These are phyloP conservation scores for Fusarium tricinctum DNA, from an alignment of 2,329 filamentous ascomycete genomes.

Conservation along the genomic window DNA sequence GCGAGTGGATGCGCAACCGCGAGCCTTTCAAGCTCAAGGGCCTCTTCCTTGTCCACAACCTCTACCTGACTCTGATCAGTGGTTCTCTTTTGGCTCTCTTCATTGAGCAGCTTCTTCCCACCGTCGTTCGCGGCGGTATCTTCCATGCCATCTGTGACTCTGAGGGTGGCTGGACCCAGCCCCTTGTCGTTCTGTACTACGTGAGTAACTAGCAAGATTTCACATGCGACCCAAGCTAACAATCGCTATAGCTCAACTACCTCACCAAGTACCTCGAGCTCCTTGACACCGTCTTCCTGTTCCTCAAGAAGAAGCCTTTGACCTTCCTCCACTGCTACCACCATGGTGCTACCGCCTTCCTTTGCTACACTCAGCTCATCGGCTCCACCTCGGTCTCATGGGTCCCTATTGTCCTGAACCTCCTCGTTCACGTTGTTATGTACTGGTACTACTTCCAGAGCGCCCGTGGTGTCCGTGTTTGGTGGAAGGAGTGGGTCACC, in stretches of 20 bases:
- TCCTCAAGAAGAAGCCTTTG: conserved; percentile 99
- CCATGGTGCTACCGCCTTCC: conserved; percentile 94
- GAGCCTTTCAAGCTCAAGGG: conserved; percentile 88
- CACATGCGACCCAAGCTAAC: conserved; percentile 28
- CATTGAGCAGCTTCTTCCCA: conserved; percentile 90
- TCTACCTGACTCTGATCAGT: conserved; percentile 90
- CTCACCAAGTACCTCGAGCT: conserved; percentile 98
- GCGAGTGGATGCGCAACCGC: conserved; percentile 91
- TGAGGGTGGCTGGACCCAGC: conserved; percentile 92
- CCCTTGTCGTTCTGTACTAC: conserved; percentile 95
- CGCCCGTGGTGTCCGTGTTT: conserved; percentile 92
- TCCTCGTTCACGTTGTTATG: conserved; percentile 97
- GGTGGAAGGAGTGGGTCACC: conserved; percentile 99
- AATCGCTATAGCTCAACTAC: conserved; percentile 83
- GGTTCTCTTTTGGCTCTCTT: conserved; percentile 85
- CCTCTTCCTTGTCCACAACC: conserved; percentile 96
- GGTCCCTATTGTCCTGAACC: conserved; percentile 93
- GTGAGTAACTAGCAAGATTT: conserved; percentile 67
- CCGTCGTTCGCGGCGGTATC: conserved; percentile 81
- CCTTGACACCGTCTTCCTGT: conserved; percentile 94
- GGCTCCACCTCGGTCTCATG: conserved; percentile 94
- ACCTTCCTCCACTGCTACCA: conserved; percentile 99
- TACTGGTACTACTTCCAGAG: conserved; percentile 99
- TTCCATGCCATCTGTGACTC: conserved; percentile 89
- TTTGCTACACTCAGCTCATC: conserved; percentile 97